Conservation (phyloP, 2,329 filamentous ascomycete species). For the Grosmannia clavigera region DNA sequence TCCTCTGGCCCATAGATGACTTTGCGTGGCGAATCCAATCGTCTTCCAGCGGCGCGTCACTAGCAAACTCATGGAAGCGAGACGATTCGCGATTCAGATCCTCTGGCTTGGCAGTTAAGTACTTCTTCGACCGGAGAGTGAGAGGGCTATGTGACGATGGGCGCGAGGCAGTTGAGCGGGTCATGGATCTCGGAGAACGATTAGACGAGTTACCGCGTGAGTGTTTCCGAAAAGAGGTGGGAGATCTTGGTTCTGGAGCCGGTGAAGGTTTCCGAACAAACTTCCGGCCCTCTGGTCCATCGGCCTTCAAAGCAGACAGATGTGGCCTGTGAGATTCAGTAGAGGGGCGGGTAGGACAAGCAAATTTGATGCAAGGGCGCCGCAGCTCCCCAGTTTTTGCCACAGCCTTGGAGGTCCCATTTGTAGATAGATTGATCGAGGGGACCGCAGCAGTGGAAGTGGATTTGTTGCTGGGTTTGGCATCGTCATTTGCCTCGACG, state of each 20-base stretch:
- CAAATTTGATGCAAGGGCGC: conserved; percentile 62
- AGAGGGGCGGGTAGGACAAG: conserved; percentile 47
- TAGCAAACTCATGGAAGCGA: conserved; percentile 85
- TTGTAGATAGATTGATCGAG: conserved; percentile 1
- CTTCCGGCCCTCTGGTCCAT: conserved; percentile 11
- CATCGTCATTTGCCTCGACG: conserved; percentile 14
- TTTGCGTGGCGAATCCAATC: conserved; percentile 75
- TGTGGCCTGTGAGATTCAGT: conserved; percentile 25
- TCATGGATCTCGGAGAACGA: conserved; percentile 8
- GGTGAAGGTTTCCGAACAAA: conserved; percentile 11
- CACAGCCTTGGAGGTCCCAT: background rate
- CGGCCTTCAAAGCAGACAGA: conserved; percentile 1
- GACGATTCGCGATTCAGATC: conserved; percentile 43
- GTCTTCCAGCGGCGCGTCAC: conserved; percentile 67
- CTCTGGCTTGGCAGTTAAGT: conserved; percentile 35
- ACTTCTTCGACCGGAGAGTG: conserved; percentile 29
- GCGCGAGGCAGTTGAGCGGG: conserved; percentile 20
- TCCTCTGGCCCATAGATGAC: conserved; percentile 46
- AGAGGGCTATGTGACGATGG: conserved; percentile 26
- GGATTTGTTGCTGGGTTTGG: conserved; percentile 11
- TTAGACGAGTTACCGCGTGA: conserved; percentile 7
- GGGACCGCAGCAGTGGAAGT: conserved; percentile 11
- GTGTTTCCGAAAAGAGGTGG: conserved; percentile 18
- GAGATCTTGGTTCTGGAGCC: conserved; percentile 18
- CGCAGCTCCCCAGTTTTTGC: conserved; percentile 21